Evolutionary conservation across 2,329 filamentous ascomycete genomes (phyloP), one percentile per base, ranked within the genome.

Genomic region (Penicillium sp.): DNA sequence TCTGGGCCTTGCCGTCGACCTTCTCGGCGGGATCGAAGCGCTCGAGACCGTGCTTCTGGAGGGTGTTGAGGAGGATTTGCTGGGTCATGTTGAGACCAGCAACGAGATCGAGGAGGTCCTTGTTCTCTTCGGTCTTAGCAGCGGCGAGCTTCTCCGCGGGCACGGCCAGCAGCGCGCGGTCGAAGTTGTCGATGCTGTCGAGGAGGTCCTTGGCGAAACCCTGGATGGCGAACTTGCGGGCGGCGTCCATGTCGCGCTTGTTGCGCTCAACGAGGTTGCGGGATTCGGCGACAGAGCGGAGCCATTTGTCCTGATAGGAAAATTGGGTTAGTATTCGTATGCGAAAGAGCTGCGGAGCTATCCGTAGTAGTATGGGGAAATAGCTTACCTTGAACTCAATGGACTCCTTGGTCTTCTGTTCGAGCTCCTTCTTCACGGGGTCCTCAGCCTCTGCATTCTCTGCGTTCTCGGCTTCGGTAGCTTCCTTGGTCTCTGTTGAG

Each of bases 231-330:
- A 96, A 99, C 78, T 96, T 90, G 68, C 88, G 88, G 21, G 93
- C 91, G 21, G 84, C 79, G 77, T 94, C 90, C 74, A 95, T 88
- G 67, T 99, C 94, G 72, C 94, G 91, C 75, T 88, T 85, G 43
- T 91, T 96, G 72, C 94, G 91, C 72, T 97, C 91, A 81, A 97
- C 93, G 50, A 99, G 89, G 80, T 97, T 99, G 74, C 91, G 91
- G 85, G 95, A 97, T 70, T 99, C 94, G 78, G 94, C 94, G 63
- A 97, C 87, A 54, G 90, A 89, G 74, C 94, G 93, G 62, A 97
- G 85, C 78, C 92, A 95, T 81, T 92, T 94, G 79, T 97, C 94
- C 94, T 97, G 48, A 50, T 23, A 11, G 1, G 10, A 19, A 15
- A 11, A 2, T 19, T 11, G 13, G 10, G 31, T 43, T 39, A 44